Conservation (phyloP, 2,329 filamentous ascomycete species). For the Falciphora oryzae region DNA sequence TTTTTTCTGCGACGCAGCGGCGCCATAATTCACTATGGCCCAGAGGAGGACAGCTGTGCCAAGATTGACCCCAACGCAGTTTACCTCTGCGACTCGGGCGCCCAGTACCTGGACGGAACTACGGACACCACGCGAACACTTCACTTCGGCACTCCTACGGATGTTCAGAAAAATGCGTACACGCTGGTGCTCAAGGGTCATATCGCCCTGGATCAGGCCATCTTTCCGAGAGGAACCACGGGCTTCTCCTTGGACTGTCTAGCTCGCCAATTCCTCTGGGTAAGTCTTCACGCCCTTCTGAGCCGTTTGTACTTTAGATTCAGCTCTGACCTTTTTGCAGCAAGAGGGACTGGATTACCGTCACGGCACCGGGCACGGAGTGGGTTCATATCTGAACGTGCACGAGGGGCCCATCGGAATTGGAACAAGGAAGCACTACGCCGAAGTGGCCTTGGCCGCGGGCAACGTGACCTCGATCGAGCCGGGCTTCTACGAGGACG, state of each 20-base stretch:
- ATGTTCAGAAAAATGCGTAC: slow-evolving; percentile 81
- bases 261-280: slow-evolving; percentile 89
- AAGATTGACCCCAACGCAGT: slow-evolving; percentile 77
- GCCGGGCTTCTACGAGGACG: slow-evolving; percentile 96
- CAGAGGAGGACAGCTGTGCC: slow-evolving; percentile 75
- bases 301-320: slow-evolving; percentile 10
- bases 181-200: slow-evolving; percentile 93
- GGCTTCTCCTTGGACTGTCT: slow-evolving; percentile 87
- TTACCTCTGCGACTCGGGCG: slow-evolving; percentile 95
- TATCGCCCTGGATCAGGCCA: slow-evolving; percentile 76
- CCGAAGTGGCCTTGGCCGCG: slow-evolving; percentile 81
- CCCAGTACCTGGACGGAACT: slow-evolving; percentile 92
- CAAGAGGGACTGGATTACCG: slow-evolving; percentile 85
- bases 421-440: slow-evolving; percentile 83
- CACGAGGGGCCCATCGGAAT: slow-evolving; percentile 97
- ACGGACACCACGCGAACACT: slow-evolving; percentile 93
- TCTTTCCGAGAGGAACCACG: slow-evolving; percentile 93
- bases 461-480: slow-evolving; percentile 96
- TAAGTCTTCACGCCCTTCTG: slow-evolving; percentile 29
- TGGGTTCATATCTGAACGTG: slow-evolving; percentile 92
- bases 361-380: slow-evolving; percentile 92
- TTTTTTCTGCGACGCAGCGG: slow-evolving; percentile 50
- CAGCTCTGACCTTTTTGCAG: slow-evolving; percentile 28
- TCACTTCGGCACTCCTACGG: slow-evolving; percentile 81
- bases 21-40: slow-evolving; percentile 93